These are phyloP conservation scores for Plectosphaerella sp. DNA, from an alignment of 2,329 filamentous ascomycete genomes.

Conservation along the genomic window DNA sequence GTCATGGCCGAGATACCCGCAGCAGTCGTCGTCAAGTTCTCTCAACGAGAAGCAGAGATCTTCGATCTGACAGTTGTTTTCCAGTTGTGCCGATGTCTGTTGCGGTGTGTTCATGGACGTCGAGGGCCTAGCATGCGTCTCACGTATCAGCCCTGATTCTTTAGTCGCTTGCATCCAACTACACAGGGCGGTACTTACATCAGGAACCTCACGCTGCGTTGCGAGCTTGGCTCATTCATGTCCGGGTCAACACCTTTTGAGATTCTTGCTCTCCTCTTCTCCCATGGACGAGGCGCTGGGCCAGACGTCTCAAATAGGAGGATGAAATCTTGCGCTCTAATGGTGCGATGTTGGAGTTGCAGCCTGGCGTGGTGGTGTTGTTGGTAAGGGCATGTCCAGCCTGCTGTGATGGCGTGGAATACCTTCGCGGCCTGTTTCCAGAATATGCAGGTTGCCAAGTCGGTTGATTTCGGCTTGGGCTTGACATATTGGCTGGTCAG, in stretches of 20 bases:
- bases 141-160: too few relatives aligned
- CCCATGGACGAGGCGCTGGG: constrained; percentile 2
- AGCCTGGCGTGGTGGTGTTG: constrained; percentile 15
- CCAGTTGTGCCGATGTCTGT: neutral
- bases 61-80: constrained; percentile 1
- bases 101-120: too few relatives aligned
- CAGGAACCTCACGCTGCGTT: too few relatives aligned
- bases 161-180: too few relatives aligned
- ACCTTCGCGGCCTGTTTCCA: constrained; percentile 17
- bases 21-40: constrained; percentile 1
- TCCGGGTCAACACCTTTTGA: neutral
- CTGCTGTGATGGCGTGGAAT: constrained; percentile 13
- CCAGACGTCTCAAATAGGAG: constrained; percentile 10
- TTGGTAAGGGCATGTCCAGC: constrained; percentile 18
- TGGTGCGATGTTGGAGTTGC: constrained; percentile 17
- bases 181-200: too few relatives aligned
- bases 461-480: constrained; percentile 2
- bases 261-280: constrained; percentile 5
- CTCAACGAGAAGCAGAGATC: constrained; percentile 9
- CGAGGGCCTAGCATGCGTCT: neutral
- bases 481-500: constrained; percentile 1
- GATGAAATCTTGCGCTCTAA: constrained; percentile 12
- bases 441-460: constrained; percentile 16
- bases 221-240: too few relatives aligned
- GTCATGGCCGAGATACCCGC: constrained; percentile 12